Percentiles rank a stretch among this genome's conserved stretches.
phyloP scores from a whole-genome alignment of 768 basidiomycete species.

The Mycena capillaripes region DNA sequence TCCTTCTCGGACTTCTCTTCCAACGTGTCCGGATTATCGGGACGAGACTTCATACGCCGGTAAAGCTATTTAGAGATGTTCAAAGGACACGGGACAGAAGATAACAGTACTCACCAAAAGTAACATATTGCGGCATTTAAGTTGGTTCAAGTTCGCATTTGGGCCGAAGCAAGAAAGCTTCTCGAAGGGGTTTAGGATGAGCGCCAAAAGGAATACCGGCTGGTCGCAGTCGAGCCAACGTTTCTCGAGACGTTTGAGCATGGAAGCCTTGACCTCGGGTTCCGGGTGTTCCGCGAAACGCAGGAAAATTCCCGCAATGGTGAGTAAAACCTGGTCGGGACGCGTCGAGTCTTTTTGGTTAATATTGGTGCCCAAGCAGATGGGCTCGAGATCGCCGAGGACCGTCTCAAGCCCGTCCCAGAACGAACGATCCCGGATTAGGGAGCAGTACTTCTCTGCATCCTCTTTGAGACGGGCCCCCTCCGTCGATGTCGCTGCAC shows the following conservation, averaged over 20 bases:
- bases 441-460: neutral
- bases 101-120: no score
- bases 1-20: no score
- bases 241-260: neutral
- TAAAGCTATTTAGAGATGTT: no score
- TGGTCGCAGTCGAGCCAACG: neutral
- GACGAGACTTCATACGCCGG: no score
- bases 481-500: slow-evolving; percentile 5
- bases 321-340: slow-evolving; percentile 25
- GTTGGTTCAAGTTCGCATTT: slow-evolving; percentile 39
- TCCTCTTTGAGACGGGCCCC: neutral
- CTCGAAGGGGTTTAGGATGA: slow-evolving; percentile 48
- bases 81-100: no score
- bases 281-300: slow-evolving; percentile 18
- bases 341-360: slow-evolving; percentile 29
- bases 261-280: neutral
- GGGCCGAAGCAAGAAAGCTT: slow-evolving; percentile 45
- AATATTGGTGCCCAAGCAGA: neutral
- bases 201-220: neutral
- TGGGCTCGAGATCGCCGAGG: neutral
- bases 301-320: slow-evolving; percentile 22
- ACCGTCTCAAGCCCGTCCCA: slow-evolving; percentile 7
- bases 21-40: no score
- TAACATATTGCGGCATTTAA: neutral
- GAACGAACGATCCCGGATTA: neutral